These are phyloP conservation scores for Asclepias syriaca DNA, from an alignment of 257 asterid species.

Conservation along the genomic window DNA sequence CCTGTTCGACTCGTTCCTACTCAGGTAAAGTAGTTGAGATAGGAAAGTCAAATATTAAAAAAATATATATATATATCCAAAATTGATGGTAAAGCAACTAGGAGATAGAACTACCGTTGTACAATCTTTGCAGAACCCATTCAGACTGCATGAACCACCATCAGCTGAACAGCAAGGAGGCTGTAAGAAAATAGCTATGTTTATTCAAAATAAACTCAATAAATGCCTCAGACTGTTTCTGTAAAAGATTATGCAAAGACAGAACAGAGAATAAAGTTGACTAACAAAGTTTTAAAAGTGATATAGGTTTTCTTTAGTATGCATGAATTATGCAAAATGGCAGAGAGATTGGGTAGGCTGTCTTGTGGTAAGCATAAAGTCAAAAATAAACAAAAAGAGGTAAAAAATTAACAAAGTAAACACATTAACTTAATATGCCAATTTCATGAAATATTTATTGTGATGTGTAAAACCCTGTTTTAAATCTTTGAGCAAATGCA, in stretches of 20 bases:
- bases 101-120: slow-evolving; percentile 64
- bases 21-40: background rate
- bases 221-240: background rate
- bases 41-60: background rate
- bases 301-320: background rate
- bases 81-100: background rate
- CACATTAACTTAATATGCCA: background rate
- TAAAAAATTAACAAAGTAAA: background rate
- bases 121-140: slow-evolving; percentile 73
- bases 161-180: slow-evolving; percentile 82
- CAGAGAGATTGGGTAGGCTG: background rate
- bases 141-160: slow-evolving; percentile 63
- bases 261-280: background rate
- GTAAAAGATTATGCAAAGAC: background rate
- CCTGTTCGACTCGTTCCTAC: background rate
- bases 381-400: background rate
- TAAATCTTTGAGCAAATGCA: background rate
- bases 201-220: background rate
- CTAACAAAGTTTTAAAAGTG: background rate
- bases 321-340: background rate
- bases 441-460: background rate
- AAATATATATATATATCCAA: too few species aligned
- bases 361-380: background rate
- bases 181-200: slow-evolving; percentile 40
- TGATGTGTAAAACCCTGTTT: background rate